phyloP scores from a whole-genome alignment of 2,329 filamentous ascomycete genomes.

The Simplicillium sp. region DNA sequence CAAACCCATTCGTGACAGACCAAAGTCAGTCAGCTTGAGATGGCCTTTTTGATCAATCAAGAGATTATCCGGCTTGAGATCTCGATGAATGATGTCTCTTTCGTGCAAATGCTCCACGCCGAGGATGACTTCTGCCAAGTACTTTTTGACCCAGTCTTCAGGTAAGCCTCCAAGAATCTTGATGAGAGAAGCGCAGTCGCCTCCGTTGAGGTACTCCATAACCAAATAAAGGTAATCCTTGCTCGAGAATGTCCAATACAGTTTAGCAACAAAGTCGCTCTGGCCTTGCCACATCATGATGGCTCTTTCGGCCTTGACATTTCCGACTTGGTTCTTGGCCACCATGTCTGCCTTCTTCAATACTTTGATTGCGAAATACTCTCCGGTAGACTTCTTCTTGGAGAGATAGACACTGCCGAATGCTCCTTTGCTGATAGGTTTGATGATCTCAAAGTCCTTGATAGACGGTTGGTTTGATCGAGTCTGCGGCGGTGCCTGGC shows the following conservation, averaged over 20 bases:
- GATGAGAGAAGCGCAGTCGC: conserved; percentile 92
- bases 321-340: conserved; percentile 97
- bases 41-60: conserved; percentile 96
- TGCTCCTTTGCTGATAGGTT: conserved; percentile 96
- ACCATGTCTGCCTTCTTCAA: conserved; percentile 99
- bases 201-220: conserved; percentile 98
- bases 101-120: conserved; percentile 93
- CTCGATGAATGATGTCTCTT: conserved; percentile 90
- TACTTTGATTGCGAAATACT: conserved; percentile 98
- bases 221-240: conserved; percentile 98
- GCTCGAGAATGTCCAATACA: conserved; percentile 99
- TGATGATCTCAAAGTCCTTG: conserved; percentile 99
- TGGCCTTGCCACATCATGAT: conserved; percentile 99
- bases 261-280: conserved; percentile 96
- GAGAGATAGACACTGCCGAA: conserved; percentile 97
- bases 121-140: conserved; percentile 91
- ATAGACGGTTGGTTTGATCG: conserved; percentile 90
- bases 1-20: conserved; percentile 91
- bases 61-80: conserved; percentile 93
- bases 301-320: conserved; percentile 94
- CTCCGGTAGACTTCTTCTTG: conserved; percentile 96
- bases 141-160: conserved; percentile 98
- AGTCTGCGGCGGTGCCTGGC: conserved; percentile 70
- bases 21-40: conserved; percentile 94
- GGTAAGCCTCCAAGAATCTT: conserved; percentile 86